Evolutionary conservation across 352 stramenopile genomes (phyloP).

Genomic region (Phytophthora capsici): DNA sequence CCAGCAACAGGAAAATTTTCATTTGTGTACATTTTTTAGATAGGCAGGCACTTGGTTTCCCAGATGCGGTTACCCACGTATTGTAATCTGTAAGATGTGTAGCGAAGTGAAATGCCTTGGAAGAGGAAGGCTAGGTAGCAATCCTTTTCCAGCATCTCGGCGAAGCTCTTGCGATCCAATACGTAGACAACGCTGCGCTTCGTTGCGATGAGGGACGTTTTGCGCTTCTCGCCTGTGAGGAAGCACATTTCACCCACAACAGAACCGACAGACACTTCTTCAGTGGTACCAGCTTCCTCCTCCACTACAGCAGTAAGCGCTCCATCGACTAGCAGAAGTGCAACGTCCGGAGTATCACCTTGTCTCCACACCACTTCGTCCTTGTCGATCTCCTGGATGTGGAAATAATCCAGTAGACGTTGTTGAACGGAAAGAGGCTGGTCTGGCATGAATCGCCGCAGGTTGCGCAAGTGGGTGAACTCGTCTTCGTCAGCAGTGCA

Average conservation of each 20-base stretch:
- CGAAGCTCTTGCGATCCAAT: slow-evolving; percentile 58
- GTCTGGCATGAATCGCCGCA: slow-evolving; percentile 75
- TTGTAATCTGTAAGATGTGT: slow-evolving; percentile 78
- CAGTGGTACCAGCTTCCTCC: slow-evolving; percentile 80
- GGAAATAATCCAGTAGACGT: slow-evolving; percentile 77
- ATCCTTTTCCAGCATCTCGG: slow-evolving; percentile 70
- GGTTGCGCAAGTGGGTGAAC: slow-evolving; percentile 52
- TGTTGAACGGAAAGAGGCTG: slow-evolving; percentile 69
- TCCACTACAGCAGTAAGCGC: slow-evolving; percentile 73
- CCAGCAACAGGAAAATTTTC: neutral
- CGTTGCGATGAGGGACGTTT: slow-evolving; percentile 73
- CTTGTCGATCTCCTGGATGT: slow-evolving; percentile 64
- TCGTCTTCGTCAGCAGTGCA: slow-evolving; percentile 55
- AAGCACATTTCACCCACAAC: slow-evolving; percentile 84
- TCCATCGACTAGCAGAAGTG: slow-evolving; percentile 70
- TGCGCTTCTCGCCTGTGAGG: slow-evolving; percentile 80
- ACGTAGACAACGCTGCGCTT: slow-evolving; percentile 74
- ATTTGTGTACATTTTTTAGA: slow-evolving; percentile 41
- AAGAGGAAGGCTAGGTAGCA: slow-evolving; percentile 78
- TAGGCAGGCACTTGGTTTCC: slow-evolving; percentile 84
- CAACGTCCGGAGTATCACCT: slow-evolving; percentile 57
- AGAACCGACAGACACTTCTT: slow-evolving; percentile 71
- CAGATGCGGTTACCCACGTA: slow-evolving; percentile 88
- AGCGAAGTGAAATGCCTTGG: slow-evolving; percentile 74
- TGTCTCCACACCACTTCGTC: slow-evolving; percentile 76